Base-by-base conservation (phyloP, 83 land plant species). In the Thuja plicata region DNA sequence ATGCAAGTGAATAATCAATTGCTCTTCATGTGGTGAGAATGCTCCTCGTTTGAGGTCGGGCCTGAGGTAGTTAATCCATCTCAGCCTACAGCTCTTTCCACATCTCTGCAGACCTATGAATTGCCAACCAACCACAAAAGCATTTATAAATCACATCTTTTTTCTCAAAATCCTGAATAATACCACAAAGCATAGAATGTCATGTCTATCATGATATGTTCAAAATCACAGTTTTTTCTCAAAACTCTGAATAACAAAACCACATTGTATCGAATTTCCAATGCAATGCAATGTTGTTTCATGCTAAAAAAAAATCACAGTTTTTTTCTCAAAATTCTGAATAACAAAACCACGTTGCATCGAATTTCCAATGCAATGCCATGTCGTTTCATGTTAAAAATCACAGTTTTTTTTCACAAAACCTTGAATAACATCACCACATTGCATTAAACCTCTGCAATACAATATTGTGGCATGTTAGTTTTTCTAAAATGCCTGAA, bases 31-130 rank as follows among this genome's bases (percentile, higher is more conserved):
- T 16, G 88, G 90, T 45, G 92, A 91, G 85, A 91, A 88, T 74
- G 90, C 88, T 16, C 92, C 92, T n/a, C 92, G 90, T 82, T 91
- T 91, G 60, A 91, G 90, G 82, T 88, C 90, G 0, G 92, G 92
- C 38, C 92, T 77, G 21, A 91, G 90, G 86, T 91, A 91, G n/a
- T 91, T 91, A 77, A 91, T 91, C 92, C 92, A 91, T 3, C 92
- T 87, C 86, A 89, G 92, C 50, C 90, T 88, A 82, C 92, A 91
- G 88, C 92, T 91, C 85, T 91, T 89, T 43, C 92, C 92, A 74
- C 92, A 91, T 88, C 92, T 54, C 88, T 86, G 92, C 48, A 91
- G 46, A 37, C 89, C 89, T 88, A 84, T 50, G 3, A 32, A 78
- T 21, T 38, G 1, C 38, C 37, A 79, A 17, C 21, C 38, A 34